Base-by-base conservation (phyloP, 208 protist species). In the Trypanosoma congolense region DNA sequence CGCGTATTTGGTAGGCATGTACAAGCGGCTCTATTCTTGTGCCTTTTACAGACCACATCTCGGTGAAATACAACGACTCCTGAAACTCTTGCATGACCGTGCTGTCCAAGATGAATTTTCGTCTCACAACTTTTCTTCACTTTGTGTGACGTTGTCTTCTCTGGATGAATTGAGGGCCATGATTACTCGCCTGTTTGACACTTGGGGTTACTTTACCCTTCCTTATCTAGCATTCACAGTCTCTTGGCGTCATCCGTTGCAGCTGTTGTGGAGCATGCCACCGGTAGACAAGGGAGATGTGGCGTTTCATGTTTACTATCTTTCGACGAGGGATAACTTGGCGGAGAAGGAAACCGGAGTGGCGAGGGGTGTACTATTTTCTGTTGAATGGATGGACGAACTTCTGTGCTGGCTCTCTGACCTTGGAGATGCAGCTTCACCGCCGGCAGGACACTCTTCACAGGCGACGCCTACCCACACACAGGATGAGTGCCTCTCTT, bases 221-320 rank as follows among this genome's bases (percentile, higher is more conserved):
- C 52, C 76, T 59, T 43, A 62, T 54, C 14, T 79, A 61, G 28
- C 58, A 63, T 68, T 65, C 48, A n/a, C 55, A 46, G 21, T 60
- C 59, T 68, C 33, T 50, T 50, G 60, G 35, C 44, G 5, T 30
- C 14, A 21, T 56, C 60, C 22, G 42, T 33, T 62, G 26, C 56
- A 57, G 19, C 73, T 72, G 30, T 22, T 88, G 0, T 88, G 80
- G 80, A 36, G 19, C 3, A 57, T 73, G 30, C 45, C 33, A n/a
- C 28, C 24, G 43, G 22, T 59, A 2, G 21, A 46, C 33, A 56
- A 53, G 35, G 65, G 73, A 22, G 61, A 85, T 4, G 61, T 86
- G 38, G 65, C 73, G 22, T 84, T 82, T 65, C 76, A 72, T 22
- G 66, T 90, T 24, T 84, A 82, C 61, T 56, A 56, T 43, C 55